Evolutionary conservation across 2,329 filamentous ascomycete genomes (phyloP), one percentile per base, ranked within the genome.

Genomic region (Pseudogymnoascus destructans): DNA sequence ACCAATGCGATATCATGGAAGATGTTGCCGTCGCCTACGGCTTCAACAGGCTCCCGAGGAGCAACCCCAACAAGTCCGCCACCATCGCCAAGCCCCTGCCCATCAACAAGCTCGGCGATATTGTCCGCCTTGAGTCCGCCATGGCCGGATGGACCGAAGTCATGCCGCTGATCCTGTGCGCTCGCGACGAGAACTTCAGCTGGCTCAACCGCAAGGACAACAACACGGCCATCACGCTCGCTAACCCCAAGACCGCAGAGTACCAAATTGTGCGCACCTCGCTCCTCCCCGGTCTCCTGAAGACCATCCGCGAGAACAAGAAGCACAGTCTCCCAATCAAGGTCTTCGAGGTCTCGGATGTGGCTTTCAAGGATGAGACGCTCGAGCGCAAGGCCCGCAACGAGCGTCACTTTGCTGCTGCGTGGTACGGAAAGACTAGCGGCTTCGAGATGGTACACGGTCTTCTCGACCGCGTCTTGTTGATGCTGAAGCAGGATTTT

Each of bases 1-100:
- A 98, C 72, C 87, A 96, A 69, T 95, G 90, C 66, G 93, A 98
- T 70, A 88, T 98, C 65, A 98, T 98, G 92, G 93, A 98, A 74
- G 95, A 98, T 70, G 85, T 95, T 17, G 93, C 90, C 38, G 93
- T 98, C 63, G 90, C 89, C 57, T 96, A 97, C 71, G 93, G 95
- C 64, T 98, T 95, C 80, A 98, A 98, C 78, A 89, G 87, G 63
- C 84, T 98, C 15, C 91, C 92, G 1, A 85, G 90, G 57, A 84
- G 86, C 55, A 89, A 92, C 68, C 90, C 91, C 7, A 90, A 85
- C 72, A 91, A 90, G 69, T 86, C 87, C 21, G 87, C 86, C 58
- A 93, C 89, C 5, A 83, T 96, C 61, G 95, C 89, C 52, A 86
- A 89, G 59, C 89, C 91, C 8, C 79, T 97, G 8, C 81, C 84